Base-by-base conservation (phyloP, 768 basidiomycete genomes). In the Epithele typhae region DNA sequence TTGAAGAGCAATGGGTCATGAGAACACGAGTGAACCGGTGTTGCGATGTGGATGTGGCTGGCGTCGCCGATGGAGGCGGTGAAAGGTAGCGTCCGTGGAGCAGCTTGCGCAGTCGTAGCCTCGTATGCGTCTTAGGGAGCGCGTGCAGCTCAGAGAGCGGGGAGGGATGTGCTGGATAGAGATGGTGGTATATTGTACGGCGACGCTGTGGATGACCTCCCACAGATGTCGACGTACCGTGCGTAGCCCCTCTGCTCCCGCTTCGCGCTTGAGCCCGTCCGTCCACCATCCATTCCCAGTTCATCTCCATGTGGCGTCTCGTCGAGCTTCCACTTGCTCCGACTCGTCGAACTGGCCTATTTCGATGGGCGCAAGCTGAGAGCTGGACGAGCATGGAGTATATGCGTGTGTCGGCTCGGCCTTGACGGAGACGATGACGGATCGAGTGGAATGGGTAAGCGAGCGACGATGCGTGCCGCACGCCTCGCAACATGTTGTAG, bases 131-230 rank as follows among this genome's bases (percentile, higher is more conserved):
- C 4, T 80, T 74, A 27, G 92, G 71, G 18, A 88, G 72, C 3
- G 70, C 68, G 47, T 71, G 75, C 27, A 84, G 68, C 3, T 66
- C 56, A 7, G 67, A 58, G 23, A 64, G 60, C 25, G 64, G 42
- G 22, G 43, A 25, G 8, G 43, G 39, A 25, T 54, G 43, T 77
- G 79, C 51, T 91, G 87, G 27, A 93, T 78, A 64, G 96, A 95
- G 52, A 96, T 92, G 32, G 91, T 82, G 3, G 84, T 77, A 57
- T 82, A 96, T 61, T 95, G 92, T 11, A 87, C 87, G 55, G 95
- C 76, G 64, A 94, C 80, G 64, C 96, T 92, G 68, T 94, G 88
- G 18, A 92, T 87, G 38, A 87, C 84, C 67, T 97, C 94, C 43
- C 93, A 74, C 94, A 96, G 10, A 82, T 66, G 59, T 95, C 94